Conservation (phyloP, 2,329 filamentous ascomycete species). For the Pseudofabraea citricarpa region DNA sequence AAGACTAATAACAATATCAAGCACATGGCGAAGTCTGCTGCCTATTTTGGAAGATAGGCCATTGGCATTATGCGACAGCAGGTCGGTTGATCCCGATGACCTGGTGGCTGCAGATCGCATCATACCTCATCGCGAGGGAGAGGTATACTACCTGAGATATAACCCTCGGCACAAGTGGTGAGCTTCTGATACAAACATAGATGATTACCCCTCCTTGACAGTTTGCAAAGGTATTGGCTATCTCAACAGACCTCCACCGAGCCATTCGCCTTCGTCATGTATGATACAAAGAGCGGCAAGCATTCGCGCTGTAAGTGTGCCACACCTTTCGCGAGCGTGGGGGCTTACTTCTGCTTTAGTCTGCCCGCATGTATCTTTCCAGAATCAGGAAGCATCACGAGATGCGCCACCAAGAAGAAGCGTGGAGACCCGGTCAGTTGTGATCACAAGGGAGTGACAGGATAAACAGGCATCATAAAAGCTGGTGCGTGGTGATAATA, state of each 20-base stretch:
- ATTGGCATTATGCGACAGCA: constrained; percentile 19
- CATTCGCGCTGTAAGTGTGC: constrained; percentile 16
- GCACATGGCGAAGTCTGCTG: constrained; percentile 21
- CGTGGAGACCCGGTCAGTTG: constrained; percentile 16
- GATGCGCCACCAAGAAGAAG: constrained; percentile 9
- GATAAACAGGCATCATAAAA: no score
- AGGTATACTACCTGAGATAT: constrained; percentile 21
- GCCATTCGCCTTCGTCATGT: constrained; percentile 20
- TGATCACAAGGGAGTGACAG: constrained; percentile 15
- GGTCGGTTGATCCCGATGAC: constrained; percentile 15
- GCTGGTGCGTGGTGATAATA: no score
- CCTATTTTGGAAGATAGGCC: constrained; percentile 20
- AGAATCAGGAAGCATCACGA: constrained; percentile 7
- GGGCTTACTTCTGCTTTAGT: constrained; percentile 5
- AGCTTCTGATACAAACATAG: neutral
- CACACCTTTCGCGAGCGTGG: neutral
- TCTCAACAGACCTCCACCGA: constrained; percentile 17
- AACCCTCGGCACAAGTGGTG: constrained; percentile 20
- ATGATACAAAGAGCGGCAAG: constrained; percentile 13
- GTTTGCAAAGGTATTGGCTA: constrained; percentile 19
- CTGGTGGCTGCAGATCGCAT: constrained; percentile 20
- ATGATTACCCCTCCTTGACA: no score
- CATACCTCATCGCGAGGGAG: constrained; percentile 16
- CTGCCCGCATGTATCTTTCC: constrained; percentile 17
- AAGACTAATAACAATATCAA: constrained; percentile 4